Evolutionary conservation across 2,329 filamentous ascomycete species (phyloP), one percentile per base, ranked within the genome.

Genomic region (Penicillium sp.): DNA sequence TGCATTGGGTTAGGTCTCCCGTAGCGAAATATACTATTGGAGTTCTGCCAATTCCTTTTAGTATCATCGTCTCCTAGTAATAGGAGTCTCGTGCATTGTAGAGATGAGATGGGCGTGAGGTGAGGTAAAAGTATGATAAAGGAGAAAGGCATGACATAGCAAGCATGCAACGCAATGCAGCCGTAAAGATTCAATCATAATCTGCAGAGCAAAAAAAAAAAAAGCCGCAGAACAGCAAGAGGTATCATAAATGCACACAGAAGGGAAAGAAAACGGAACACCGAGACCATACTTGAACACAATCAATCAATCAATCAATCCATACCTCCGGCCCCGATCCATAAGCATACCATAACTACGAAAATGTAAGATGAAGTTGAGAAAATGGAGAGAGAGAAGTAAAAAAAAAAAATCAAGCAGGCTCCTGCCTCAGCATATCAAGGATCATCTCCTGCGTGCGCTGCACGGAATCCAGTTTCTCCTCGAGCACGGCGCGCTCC

Each of bases 391-490:
- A 58, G 46, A 45, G 47, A 62, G 58, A 61, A 58, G 47, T 56
- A 48, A 56, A 45, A 50, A 60, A 52, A 45, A 29, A 46, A 55
- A 19, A 58, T 71, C 64, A 75, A 51, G 64, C 54, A 60, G 72
- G 71, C 48, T 74, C 73, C 65, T 78, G 76, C 64, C 74, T 70
- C 60, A 79, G 62, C 75, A 78, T 74, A 26, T 78, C 74, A 48
- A 79, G 62, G 58, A 79, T 79, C 72, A 79, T 73, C 44, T 79
- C 73, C 60, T 79, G 77, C 5, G 76, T 78, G 61, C 73, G 67
- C 64, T 79, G 76, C 51, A 79, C 68, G 19, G 75, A 66, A 58
- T 77, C 76, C 29, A 79, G 49, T 61, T 72, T 76, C 59, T 77
- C 72, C 53, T 78, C 72, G 6, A 78, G 63, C 2, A 67, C 65